Base-by-base conservation (phyloP, 345 rosid genomes). In the Cardamine occulta region DNA sequence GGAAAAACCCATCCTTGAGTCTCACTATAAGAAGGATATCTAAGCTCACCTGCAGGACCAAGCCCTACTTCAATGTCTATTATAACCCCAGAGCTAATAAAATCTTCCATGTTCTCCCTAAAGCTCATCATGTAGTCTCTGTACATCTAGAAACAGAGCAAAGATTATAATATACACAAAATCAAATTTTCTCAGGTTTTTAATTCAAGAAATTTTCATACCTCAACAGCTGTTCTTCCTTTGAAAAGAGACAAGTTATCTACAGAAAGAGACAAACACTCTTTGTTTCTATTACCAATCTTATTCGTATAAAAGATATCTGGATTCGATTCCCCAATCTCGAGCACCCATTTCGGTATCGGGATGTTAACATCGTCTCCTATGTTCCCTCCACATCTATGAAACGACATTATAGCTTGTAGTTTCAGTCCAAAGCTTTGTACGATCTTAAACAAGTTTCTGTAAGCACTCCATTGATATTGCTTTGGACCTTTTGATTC, bases 41-140 rank as follows among this genome's bases (percentile, higher is more conserved):
- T 85, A 14, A 91, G 90, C 82, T 94, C 98, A 64, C 97, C 97
- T 21, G 96, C 93, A 32, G 97, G 93, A 49, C 98, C 95, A 74
- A 91, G 89, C 53, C 98, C 97, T 61, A 89, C 93, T 87, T 93
- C 97, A 56, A 91, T 87, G 77, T 88, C 97, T 63, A 91, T 78
- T 68, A 93, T 80, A 48, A 80, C 69, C 42, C 87, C 91, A 63
- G 89, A 78, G 78, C 85, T 88, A 4, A 94, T 74, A 67, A 87
- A 89, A 78, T 91, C 96, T 5, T 81, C 80, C 96, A 91, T 89
- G 65, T 66, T 83, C 31, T 87, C 85, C 79, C 80, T 88, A 86
- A 91, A 91, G 83, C 97, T 94, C 85, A 76, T 87, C 94, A 94
- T 87, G 83, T 79, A 88, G 74, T 87, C 97, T 37, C 88, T 85